Base-by-base conservation (phyloP, 2,329 filamentous ascomycete genomes). In the Cordyceps cateniannulata region DNA sequence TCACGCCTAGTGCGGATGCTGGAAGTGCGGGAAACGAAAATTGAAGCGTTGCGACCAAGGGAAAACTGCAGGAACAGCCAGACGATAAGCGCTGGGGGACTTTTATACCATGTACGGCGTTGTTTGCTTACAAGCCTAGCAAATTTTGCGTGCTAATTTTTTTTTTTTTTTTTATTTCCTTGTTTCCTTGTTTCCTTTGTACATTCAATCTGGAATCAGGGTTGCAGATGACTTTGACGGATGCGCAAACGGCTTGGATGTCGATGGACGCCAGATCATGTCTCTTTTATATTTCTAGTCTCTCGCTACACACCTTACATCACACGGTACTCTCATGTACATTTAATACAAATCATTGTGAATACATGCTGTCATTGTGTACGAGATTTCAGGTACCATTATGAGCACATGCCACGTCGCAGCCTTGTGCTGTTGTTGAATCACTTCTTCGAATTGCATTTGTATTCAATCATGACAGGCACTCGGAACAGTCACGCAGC, bases 1-100 rank as follows among this genome's bases (percentile, higher is more conserved):
- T 16, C 57, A 25, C n/a, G n/a, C 14, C 12, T 32, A 58, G 22
- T 38, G 22, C 1, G 24, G n/a, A 69, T n/a, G 66, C 64, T 49
- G 32, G 8, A 29, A 24, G 32, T 50, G 35, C 55, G 52, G 54
- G 48, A 55, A 49, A 25, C 22, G 29, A 54, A 48, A 56, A 22
- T 1, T 24, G 27, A 49, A 25, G 24, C 22, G 8, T 54, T 42
- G 48, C 16, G 25, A 42, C 2, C 24, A 9, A 50, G 59, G 25
- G 25, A 48, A 48, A 54, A 66, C 42, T 60, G 59, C 32, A 40
- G 40, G 56, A 24, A 42, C 49, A 55, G 59, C 49, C 42, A 49
- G 29, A 49, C 45, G 18, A 18, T 40, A 32, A 16, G 52, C 53
- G 50, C 50, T 56, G 45, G 40, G 27, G 27, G 49, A 27, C 24